A percentile compares a stretch with the other conserved stretches of the same genome.
Evolutionary conservation across 148 eudicot species (phyloP).

Genomic region (Cornus suecica): DNA sequence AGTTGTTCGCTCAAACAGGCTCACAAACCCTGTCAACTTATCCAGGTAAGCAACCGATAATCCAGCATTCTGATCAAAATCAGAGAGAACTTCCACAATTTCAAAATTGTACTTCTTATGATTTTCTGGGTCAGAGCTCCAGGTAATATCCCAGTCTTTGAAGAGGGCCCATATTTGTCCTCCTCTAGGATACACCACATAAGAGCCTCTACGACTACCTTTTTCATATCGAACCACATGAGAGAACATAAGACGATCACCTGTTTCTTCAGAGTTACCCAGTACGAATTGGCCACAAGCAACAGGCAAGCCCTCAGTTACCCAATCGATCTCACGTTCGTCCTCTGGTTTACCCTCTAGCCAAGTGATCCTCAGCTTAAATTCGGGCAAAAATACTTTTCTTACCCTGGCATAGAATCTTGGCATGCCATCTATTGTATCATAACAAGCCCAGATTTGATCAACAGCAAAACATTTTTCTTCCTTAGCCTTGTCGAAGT

Average conservation of each 20-base stretch:
- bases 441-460: constrained; percentile 49
- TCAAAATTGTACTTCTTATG: constrained; percentile 29
- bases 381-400: constrained; percentile 23
- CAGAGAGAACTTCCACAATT: constrained; percentile 39
- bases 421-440: constrained; percentile 46
- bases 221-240: constrained; percentile 32
- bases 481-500: constrained; percentile 38
- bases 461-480: constrained; percentile 25
- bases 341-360: constrained; percentile 31
- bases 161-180: constrained; percentile 49
- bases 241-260: constrained; percentile 26
- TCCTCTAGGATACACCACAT: constrained; percentile 30
- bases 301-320: constrained; percentile 25
- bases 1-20: constrained; percentile 25
- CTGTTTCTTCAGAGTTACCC: constrained; percentile 20
- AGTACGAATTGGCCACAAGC: constrained; percentile 40
- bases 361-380: constrained; percentile 36
- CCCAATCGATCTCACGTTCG: constrained; percentile 20
- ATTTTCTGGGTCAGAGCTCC: constrained; percentile 32
- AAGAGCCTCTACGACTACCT: constrained; percentile 20
- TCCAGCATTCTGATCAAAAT: constrained; percentile 24
- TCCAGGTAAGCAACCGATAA: constrained; percentile 29
- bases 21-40: constrained; percentile 38
- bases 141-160: constrained; percentile 41
- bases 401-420: constrained; percentile 46